Evolutionary conservation across 306 rosid genomes (phyloP), one percentile per base, ranked within the genome.

Genomic region (Glycyrrhiza uralensis): DNA sequence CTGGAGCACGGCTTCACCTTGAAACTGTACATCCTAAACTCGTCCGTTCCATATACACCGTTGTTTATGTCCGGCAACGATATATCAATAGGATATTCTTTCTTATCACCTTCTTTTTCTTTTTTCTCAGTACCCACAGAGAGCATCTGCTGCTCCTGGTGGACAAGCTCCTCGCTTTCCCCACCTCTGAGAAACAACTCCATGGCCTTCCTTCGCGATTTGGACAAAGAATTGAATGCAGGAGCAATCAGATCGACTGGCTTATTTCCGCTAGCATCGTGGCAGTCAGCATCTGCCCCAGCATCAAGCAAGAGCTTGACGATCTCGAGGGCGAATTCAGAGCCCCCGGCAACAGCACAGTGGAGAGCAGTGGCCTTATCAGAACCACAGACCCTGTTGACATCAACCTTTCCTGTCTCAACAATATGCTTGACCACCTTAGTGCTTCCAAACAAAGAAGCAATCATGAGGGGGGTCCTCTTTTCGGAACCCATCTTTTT

Each of bases 1-100:
- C 99, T 91, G 1, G 99, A 95, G 80, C 99, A 95, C 0, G 99
- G 99, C 88, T 95, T 95, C 84, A 95, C 96, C 88, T 95, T 95
- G 92, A 95, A 95, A 59, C 90, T 88, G 70, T 76, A 95, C 99
- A 95, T 95, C 81, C 99, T 88, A 79, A 95, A 95, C 57, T 95
- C 99, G 51, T 95, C 99, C 0, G 88, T 35, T 7, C 99, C 97
- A 60, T 91, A 95, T 2, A 95, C 42, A 75, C 97, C 97, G 20
- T 82, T 87, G 92, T 95, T 95, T 47, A 95, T 95, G 52, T 95
- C 99, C 0, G 99, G 99, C 82, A 95, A 50, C 7, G 96, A 87
- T 47, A 95, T 69, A 64, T 95, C 99, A 63, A 92, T 78, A 1
- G 96, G 93, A 79, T 89, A 95, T 36, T 95, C 99, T 72, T 91